Percentiles rank a stretch among this genome's conserved stretches.
These are phyloP conservation scores for Diaporthe vexans DNA, from an alignment of 2,329 filamentous ascomycete species.

Conservation along the genomic window DNA sequence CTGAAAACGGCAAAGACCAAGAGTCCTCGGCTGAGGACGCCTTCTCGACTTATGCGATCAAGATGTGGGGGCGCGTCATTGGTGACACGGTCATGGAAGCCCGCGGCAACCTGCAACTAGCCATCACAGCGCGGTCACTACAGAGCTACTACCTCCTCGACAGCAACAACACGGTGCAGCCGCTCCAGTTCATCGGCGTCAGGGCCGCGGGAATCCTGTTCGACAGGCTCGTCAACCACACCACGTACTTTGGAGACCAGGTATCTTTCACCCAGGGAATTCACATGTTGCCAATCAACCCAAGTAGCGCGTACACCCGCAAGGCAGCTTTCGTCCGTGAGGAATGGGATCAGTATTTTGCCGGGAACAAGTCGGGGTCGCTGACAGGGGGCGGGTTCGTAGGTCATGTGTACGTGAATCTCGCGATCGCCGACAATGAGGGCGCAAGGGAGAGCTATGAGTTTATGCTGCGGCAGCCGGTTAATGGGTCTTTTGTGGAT, in stretches of 20 bases:
- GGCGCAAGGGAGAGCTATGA: constrained; percentile 5
- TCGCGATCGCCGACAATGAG: not conserved
- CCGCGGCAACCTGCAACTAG: constrained; percentile 47
- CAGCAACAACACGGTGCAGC: too few species aligned
- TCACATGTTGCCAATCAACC: constrained; percentile 44
- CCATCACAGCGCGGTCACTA: constrained; percentile 45
- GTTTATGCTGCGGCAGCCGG: constrained; percentile 12
- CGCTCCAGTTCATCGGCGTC: too few species aligned
- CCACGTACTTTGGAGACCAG: constrained; percentile 43
- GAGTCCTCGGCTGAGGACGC: constrained; percentile 47
- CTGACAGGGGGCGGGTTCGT: not conserved
- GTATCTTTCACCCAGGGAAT: constrained; percentile 42
- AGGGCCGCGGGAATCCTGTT: constrained; percentile 19
- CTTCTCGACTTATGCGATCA: constrained; percentile 48
- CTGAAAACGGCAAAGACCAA: constrained; percentile 47
- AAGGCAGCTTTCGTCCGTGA: not conserved
- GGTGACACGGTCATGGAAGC: constrained; percentile 45
- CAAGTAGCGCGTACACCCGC: constrained; percentile 17
- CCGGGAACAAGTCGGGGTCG: constrained; percentile 1
- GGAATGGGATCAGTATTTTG: constrained; percentile 17
- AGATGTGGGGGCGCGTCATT: constrained; percentile 46
- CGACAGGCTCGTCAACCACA: constrained; percentile 46
- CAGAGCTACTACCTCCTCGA: constrained; percentile 41
- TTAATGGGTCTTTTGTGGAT: not conserved
- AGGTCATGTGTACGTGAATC: too few species aligned